Percentiles rank a stretch among this genome's conserved stretches.
Evolutionary conservation across 805 yeast genomes (phyloP).

Genomic region (Lipomyces orientalis): DNA sequence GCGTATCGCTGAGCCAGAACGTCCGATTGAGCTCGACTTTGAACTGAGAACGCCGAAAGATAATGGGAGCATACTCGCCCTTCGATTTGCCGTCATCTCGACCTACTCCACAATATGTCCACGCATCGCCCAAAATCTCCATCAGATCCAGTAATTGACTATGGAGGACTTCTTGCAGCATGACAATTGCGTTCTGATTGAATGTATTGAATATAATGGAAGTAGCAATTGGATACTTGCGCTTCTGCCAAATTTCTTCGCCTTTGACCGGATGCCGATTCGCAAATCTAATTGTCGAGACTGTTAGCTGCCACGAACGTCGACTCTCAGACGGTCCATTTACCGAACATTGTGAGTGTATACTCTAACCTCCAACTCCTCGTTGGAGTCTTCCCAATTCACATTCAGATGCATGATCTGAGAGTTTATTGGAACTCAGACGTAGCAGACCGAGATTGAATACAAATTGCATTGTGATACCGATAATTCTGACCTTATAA

Average conservation of each 20-base stretch:
- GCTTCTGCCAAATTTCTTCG: slow-evolving; percentile 55
- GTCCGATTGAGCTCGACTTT: slow-evolving; percentile 51
- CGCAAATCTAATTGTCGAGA: slow-evolving; percentile 39
- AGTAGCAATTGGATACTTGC: slow-evolving; percentile 49
- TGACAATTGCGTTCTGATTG: slow-evolving; percentile 49
- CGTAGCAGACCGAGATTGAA: background rate
- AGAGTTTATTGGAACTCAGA: background rate
- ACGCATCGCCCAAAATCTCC: slow-evolving; percentile 46
- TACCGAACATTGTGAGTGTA: slow-evolving; percentile 35
- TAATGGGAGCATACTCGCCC: slow-evolving; percentile 61
- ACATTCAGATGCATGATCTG: slow-evolving; percentile 16
- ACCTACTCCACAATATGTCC: slow-evolving; percentile 58
- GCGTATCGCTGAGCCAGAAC: slow-evolving; percentile 62
- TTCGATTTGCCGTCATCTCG: slow-evolving; percentile 57
- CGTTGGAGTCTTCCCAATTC: slow-evolving; percentile 28
- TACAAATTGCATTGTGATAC: background rate
- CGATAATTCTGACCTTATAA: background rate
- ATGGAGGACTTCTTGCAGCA: slow-evolving; percentile 56
- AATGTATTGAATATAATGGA: slow-evolving; percentile 51
- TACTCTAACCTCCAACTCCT: slow-evolving; percentile 18
- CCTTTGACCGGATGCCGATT: slow-evolving; percentile 38
- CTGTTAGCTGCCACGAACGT: background rate
- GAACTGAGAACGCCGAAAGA: slow-evolving; percentile 51
- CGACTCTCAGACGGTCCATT: background rate
- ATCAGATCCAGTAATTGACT: slow-evolving; percentile 56